Evolutionary conservation across 345 rosid species (phyloP).

Genomic region (Salix viminalis): DNA sequence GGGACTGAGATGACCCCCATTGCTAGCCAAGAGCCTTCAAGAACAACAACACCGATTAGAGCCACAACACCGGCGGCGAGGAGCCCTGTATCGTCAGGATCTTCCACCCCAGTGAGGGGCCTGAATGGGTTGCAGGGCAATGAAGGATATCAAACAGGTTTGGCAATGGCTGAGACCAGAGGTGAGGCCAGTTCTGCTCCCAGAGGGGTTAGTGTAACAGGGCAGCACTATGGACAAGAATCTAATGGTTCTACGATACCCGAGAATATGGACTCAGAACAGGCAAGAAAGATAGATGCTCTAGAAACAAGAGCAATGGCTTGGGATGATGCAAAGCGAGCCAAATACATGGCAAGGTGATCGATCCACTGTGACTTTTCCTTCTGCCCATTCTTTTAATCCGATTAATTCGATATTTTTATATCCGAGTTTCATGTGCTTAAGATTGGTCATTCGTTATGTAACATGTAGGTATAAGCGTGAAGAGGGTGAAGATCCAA

Average conservation of each 20-base stretch:
- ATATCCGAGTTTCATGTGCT: conserved; percentile 2
- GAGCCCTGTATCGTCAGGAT: conserved; percentile 78
- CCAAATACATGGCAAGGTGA: conserved; percentile 88
- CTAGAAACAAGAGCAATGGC: conserved; percentile 73
- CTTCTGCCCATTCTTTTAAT: neutral
- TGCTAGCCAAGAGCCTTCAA: conserved; percentile 89
- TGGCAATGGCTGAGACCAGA: conserved; percentile 15
- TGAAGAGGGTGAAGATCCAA: conserved; percentile 85
- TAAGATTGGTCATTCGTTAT: neutral
- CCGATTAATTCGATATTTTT: neutral
- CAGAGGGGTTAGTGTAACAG: conserved; percentile 7
- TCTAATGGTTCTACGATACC: conserved; percentile 7
- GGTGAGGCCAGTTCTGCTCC: conserved; percentile 19
- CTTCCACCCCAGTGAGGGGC: conserved; percentile 65
- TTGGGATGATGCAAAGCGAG: conserved; percentile 94
- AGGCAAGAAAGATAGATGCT: conserved; percentile 39
- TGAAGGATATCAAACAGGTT: conserved; percentile 24
- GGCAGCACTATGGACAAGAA: conserved; percentile 18
- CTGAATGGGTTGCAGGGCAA: conserved; percentile 26
- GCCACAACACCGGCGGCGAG: conserved; percentile 67
- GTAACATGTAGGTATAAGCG: conserved; percentile 62
- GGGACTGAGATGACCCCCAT: conserved; percentile 98
- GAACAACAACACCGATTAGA: conserved; percentile 77
- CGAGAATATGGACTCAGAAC: conserved; percentile 25
- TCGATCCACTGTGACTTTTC: neutral